Conservation (phyloP, 768 basidiomycete species). For the Vararia minispora region DNA sequence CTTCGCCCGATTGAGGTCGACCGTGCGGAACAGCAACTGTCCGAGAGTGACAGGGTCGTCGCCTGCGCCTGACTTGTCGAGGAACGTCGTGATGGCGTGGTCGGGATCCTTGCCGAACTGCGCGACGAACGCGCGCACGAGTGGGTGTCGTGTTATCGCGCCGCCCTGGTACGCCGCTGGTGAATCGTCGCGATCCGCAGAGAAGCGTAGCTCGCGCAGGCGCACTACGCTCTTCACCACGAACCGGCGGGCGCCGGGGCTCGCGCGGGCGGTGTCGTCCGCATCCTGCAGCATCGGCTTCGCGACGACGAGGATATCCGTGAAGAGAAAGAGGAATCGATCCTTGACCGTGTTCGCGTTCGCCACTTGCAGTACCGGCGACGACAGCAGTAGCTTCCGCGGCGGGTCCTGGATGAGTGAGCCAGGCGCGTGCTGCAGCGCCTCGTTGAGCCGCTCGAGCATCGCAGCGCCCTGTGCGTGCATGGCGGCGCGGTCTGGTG, state of each 20-base stretch:
- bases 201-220: conserved; percentile 57
- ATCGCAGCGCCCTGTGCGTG: conserved; percentile 38
- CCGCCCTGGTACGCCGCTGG: conserved; percentile 30
- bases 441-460: conserved; percentile 61
- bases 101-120: conserved; percentile 78
- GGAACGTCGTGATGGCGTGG: conserved; percentile 60
- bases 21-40: conserved; percentile 67
- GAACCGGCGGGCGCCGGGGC: conserved; percentile 61
- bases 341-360: conserved; percentile 93
- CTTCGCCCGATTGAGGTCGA: conserved; percentile 71
- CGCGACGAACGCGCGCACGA: conserved; percentile 63
- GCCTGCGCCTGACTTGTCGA: conserved; percentile 43
- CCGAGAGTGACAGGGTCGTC: conserved; percentile 72
- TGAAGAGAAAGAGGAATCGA: conserved; percentile 95
- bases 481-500: conserved; percentile 28
- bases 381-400: conserved; percentile 73
- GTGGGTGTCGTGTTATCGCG: conserved; percentile 39
- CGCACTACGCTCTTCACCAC: conserved; percentile 85
- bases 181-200: conserved; percentile 56
- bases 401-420: conserved; percentile 75
- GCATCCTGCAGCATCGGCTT: conserved; percentile 74
- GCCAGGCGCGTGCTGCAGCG: conserved; percentile 49
- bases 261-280: conserved; percentile 50
- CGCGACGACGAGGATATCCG: conserved; percentile 84
- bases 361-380: conserved; percentile 87